These are phyloP conservation scores for Apiotrichum gamsii DNA, from an alignment of 1,284 basidiomycete species.

Conservation along the genomic window DNA sequence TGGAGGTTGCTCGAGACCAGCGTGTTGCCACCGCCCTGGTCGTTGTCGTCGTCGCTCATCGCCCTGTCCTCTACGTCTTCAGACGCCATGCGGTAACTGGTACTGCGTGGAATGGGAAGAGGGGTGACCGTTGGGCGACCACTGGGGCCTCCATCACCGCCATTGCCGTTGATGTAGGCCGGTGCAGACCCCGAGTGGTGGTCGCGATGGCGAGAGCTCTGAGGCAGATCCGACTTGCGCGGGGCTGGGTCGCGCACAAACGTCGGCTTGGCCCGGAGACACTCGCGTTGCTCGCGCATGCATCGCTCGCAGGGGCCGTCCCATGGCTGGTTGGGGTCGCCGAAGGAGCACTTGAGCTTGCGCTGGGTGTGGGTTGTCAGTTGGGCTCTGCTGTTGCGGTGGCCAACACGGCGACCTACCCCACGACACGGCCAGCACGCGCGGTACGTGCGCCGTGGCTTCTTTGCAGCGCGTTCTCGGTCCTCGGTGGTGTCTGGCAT, in stretches of 20 bases:
- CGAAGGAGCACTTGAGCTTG: conserved; percentile 17
- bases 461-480: neutral
- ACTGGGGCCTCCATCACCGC: too few relatives aligned
- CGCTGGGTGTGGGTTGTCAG: conserved; percentile 3
- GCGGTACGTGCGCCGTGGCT: conserved; percentile 13
- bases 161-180: too few relatives aligned
- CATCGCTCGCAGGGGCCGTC: conserved; percentile 15
- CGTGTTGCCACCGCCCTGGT: neutral
- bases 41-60: conserved; percentile 5
- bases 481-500: too few relatives aligned
- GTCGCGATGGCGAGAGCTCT: too few relatives aligned
- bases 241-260: neutral
- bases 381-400: too few relatives aligned
- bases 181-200: too few relatives aligned
- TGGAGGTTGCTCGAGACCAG: conserved; percentile 10
- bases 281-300: conserved; percentile 12
- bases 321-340: conserved; percentile 15
- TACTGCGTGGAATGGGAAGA: too few relatives aligned
- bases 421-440: conserved; percentile 11
- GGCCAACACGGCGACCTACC: neutral
- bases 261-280: conserved; percentile 7
- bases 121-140: too few relatives aligned
- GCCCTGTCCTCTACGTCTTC: neutral
- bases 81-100: too few relatives aligned
- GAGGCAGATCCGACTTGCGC: neutral